Evolutionary conservation across 2,329 filamentous ascomycete species (phyloP), one percentile per base, ranked within the genome.

Genomic region (Alternaria arborescens): DNA sequence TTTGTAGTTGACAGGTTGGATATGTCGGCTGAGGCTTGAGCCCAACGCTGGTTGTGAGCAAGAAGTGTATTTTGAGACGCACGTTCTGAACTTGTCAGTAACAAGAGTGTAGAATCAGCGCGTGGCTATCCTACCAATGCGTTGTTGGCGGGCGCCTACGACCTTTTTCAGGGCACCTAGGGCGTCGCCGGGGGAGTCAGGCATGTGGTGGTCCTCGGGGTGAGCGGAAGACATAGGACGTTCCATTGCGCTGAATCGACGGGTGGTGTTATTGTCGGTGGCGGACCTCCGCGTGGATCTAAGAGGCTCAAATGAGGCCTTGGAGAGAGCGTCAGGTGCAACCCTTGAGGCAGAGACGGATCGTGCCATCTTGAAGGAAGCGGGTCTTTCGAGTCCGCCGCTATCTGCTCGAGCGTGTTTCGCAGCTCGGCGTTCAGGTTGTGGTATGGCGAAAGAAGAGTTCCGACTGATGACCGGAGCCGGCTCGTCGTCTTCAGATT

Each of bases 31-130:
- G 79, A 79, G 46, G 80, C 79, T 67, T 79, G 78, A 38, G 78
- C 78, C 81, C 82, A 82, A 43, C 80, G 77, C 63, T 81, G 76
- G 26, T 82, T 82, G 64, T 82, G 79, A 6, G 77, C 80, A 58
- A 79, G 76, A 10, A 82, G 71, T 5, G 77, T 75, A 52, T 71
- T 75, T 38, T 78, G 75, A n/a, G 74, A 69, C 8, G 72, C 68
- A 43, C 71, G 71, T 57, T 76, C 71, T 76, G 55, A 6, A 22
- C 10, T 43, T 14, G 53, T 75, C 65, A 76, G 69, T 51, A 30
- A 46, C 18, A 62, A 34, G 24, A 18, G 36, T 42, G 40, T 14
- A 16, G 40, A 24, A 42, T 42, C 40, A 18, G 44, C 46, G 44
- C 20, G 5, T 40, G 46, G 55, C 40, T 51, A 60, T 43, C 71